Evolutionary conservation across 73 alveolate genomes (phyloP).

Genomic region (Paramecium pentaurelia): DNA sequence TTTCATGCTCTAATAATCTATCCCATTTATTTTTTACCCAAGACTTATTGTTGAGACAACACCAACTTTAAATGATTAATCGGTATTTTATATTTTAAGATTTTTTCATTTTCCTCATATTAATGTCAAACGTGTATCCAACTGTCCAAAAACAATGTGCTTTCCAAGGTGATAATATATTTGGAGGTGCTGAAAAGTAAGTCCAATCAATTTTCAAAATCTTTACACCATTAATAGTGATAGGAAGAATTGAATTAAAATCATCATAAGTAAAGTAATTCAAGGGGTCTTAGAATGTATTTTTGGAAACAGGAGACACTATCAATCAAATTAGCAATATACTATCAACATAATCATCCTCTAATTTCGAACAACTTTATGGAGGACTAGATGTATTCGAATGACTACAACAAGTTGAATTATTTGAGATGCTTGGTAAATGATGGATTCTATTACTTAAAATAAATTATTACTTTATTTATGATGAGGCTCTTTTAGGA

Average conservation of each 20-base stretch:
- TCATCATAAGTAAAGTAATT: background rate
- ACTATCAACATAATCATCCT: background rate
- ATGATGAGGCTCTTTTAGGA: conserved; percentile 7
- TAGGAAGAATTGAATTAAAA: background rate
- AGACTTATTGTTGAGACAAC: background rate
- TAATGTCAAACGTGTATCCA: conserved; percentile 32
- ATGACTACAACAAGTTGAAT: background rate
- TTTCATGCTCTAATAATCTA: conserved; percentile 53
- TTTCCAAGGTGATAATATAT: background rate
- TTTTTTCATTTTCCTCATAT: conserved; percentile 48
- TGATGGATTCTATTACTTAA: background rate
- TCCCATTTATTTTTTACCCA: conserved; percentile 54
- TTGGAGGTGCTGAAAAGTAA: conserved; percentile 24
- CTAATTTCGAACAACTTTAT: background rate
- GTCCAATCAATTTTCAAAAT: background rate
- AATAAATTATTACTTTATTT: background rate
- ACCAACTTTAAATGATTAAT: background rate
- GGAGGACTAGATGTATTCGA: conserved; percentile 11
- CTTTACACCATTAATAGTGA: background rate
- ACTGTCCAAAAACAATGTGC: conserved; percentile 47
- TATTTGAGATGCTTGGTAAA: background rate
- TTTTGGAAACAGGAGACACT: background rate
- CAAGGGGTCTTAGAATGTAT: background rate
- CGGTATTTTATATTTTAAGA: background rate
- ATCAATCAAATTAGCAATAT: background rate